Evolutionary conservation across 345 rosid species (phyloP), one percentile per base, ranked within the genome.

Genomic region (Iberis pinnata): DNA sequence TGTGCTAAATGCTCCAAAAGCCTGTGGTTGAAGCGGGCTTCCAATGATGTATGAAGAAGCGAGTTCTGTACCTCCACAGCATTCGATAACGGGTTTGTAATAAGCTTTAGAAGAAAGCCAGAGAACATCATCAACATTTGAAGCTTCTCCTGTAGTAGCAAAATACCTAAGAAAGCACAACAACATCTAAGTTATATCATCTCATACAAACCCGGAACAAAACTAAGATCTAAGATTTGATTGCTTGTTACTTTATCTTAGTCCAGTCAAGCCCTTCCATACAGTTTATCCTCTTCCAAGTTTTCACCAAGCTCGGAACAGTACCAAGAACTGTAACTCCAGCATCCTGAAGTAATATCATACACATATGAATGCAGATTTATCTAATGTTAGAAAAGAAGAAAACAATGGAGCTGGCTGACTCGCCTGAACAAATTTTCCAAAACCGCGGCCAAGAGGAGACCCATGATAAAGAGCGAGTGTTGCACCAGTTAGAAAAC

Each of bases 11-110:
- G 96, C 73, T 47, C 95, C 96, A 61, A 90, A 90, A 56, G 86
- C 95, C 64, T 90, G 98, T 7, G 95, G 96, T 70, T 84, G 94
- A 58, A 82, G 71, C 2, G 39, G 69, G 33, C 77, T 73, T 43
- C 95, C 96, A 49, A 75, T 83, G 42, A 84, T 65, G 62, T 87
- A 90, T 7, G 83, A 60, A 12, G 96, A 87, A 59, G 89, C 78
- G 12, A 87, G 95, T 49, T 87, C 95, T 0, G 98, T 79, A 63
- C 95, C 98, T 39, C 98, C 96, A 68, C 96, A 90, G 35, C 80
- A 68, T 74, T 90, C 95, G 9, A 84, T 72, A 37, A 87, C 49
- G 10, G 95, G 92, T 62, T 70, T 80, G 65, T 87, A 87, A 63
- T 70, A 76, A 29, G 92, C 63, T 73, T 73, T 82, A 9, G 95